Conservation (phyloP, 139 green algal species). For the Chlorella vulgaris region DNA sequence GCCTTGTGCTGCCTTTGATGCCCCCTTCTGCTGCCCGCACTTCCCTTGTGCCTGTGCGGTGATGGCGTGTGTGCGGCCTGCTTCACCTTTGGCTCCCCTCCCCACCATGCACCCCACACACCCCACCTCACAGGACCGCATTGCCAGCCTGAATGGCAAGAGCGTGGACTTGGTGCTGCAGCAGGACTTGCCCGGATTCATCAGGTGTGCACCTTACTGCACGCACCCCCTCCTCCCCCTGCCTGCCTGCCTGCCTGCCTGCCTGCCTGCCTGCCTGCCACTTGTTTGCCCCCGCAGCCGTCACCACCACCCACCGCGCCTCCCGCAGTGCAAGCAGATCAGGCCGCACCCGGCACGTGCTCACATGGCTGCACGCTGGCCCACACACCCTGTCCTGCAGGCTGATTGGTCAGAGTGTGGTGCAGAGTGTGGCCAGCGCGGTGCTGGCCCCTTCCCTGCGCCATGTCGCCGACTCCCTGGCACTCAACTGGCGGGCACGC, state of each 20-base stretch:
- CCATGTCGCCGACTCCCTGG: constrained; percentile 66
- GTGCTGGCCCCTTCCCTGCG: constrained; percentile 72
- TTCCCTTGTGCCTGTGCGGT: not conserved
- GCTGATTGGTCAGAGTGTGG: constrained; percentile 56
- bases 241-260: not conserved
- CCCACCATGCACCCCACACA: not conserved
- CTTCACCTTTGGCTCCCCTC: not conserved
- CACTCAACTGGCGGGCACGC: constrained; percentile 65
- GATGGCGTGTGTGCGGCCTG: not conserved
- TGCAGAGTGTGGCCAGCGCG: constrained; percentile 62
- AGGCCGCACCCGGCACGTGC: too few relatives aligned
- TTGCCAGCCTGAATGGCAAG: constrained; percentile 71
- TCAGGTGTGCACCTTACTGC: not conserved
- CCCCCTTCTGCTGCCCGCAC: too few relatives aligned
- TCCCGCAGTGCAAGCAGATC: too few relatives aligned
- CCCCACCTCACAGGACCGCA: constrained; percentile 55
- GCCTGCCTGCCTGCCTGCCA: not conserved
- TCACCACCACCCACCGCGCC: not conserved
- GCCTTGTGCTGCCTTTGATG: too few relatives aligned
- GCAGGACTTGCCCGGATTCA: constrained; percentile 48
- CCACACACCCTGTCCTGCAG: too few relatives aligned
- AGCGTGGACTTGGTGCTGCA: constrained; percentile 74
- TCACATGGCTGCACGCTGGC: not conserved
- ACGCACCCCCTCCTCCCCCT: not conserved
- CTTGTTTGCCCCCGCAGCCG: not conserved